These are phyloP conservation scores for Plantago ovata DNA, from an alignment of 257 asterid species.

Conservation along the genomic window DNA sequence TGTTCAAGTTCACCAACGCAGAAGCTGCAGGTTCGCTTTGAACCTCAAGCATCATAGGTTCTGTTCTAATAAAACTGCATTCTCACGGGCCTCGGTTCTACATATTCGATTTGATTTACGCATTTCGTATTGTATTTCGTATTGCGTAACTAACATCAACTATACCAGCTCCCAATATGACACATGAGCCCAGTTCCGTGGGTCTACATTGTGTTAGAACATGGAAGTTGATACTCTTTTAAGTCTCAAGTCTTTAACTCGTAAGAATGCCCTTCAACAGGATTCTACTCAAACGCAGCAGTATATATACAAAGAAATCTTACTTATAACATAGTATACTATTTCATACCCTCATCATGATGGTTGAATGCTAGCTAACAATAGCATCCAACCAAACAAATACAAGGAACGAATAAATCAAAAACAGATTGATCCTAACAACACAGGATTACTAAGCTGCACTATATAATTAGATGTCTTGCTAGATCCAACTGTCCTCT, in stretches of 20 bases:
- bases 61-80: too few species aligned
- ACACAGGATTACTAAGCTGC: slow-evolving; percentile 26
- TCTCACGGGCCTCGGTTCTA: too few species aligned
- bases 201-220: too few species aligned
- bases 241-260: not conserved
- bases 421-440: slow-evolving; percentile 20
- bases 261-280: not conserved
- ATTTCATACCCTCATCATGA: slow-evolving; percentile 20
- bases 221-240: not conserved
- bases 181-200: too few species aligned
- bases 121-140: too few species aligned
- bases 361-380: slow-evolving; percentile 33
- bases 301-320: slow-evolving; percentile 26
- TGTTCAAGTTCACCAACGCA: too few species aligned
- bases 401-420: slow-evolving; percentile 27
- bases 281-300: not conserved
- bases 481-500: not conserved
- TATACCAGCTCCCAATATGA: too few species aligned
- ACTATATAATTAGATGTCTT: not conserved
- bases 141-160: too few species aligned
- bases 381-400: slow-evolving; percentile 24
- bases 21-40: too few species aligned
- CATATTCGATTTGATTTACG: too few species aligned
- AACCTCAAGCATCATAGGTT: too few species aligned
- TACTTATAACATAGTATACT: slow-evolving; percentile 9